Base-by-base conservation (phyloP, 805 yeast species). In the Candida nemodendra region DNA sequence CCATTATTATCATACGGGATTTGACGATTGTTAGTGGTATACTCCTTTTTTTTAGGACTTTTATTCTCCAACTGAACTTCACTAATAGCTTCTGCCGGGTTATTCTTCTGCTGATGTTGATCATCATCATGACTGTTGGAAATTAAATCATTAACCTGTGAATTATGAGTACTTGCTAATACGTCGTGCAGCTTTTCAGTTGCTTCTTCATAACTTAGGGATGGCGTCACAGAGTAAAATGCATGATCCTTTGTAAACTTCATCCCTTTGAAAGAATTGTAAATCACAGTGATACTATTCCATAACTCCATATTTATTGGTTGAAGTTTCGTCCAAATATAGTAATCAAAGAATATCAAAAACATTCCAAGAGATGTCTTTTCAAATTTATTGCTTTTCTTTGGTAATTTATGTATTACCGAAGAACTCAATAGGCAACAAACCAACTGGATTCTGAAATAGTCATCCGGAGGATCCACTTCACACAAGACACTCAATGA, bases 281-380 rank as follows among this genome's bases (percentile, higher is more conserved):
- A 74, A 23, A 71, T 61, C 24, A 66, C 72, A 9, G 58, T 53
- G n/a, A 84, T 47, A 30, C 65, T 68, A 46, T 80, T 78, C 31
- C 72, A 73, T 2, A 74, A 58, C 28, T 83, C 93, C 44, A 71
- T 65, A 0, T 93, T 89, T n/a, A 80, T 35, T 1, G 84, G 81
- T 37, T 61, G 71, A 7, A 58, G 62, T 53, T 88, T 88, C 22
- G 81, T 72, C 56, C 70, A 74, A 4, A 76, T 57, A 53, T 85
- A 88, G 56, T 78, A 88, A 51, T 88, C 93, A 43, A 87, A 79
- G 47, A 78, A 81, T 18, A 69, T 68, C 40, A 81, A 48, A 40
- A 82, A 74, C 0, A 65, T 36, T 1, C 55, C 50, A 9, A 77
- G 33, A 25, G 67, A 62, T 4, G 50, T 41, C 11, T n/a, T n/a